Evolutionary conservation across 257 asterid species (phyloP), one percentile per base, ranked within the genome.

Genomic region (Cinchona pubescens): DNA sequence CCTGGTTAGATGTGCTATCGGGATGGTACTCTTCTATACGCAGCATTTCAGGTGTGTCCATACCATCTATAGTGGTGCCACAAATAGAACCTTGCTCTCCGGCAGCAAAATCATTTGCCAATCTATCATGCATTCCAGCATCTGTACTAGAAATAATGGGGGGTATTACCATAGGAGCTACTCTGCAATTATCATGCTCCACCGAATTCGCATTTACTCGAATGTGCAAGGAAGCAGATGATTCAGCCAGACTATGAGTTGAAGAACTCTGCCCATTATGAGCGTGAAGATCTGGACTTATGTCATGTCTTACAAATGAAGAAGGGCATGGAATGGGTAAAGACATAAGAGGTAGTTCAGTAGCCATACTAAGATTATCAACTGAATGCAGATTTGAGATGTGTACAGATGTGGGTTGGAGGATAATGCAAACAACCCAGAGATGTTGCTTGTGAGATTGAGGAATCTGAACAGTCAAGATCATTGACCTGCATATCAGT

Each of bases 391-490:
- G 81, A 78, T 91, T 93, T 68, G 97, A 88, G 83, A 94, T 73
- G 72, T 87, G 90, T 83, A 91, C 85, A 32, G 93, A 85, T n/a
- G 96, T 94, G 78, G 96, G 96, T 94, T 76, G 96, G 90, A 67
- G 96, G 97, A 77, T 91, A 92, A 60, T 86, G 92, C 85, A 87
- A 85, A 86, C 88, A 88, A 59, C 96, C 96, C 75, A 86, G 88
- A 56, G 94, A 89, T 35, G 92, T 91, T 71, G 97, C 94, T n/a
- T 84, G 88, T n/a, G 92, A 86, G 92, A 93, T 93, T 77, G 93
- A 80, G 51, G 98, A 93, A 82, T 93, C 97, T 64, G 98, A 87
- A 59, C 94, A 89, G 85, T 90, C 93, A 45, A 94, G 90, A 81
- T 92, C 94, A 82, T 87, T 94, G 76, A 79, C 85, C 84, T 79